Evolutionary conservation across 2,329 filamentous ascomycete species (phyloP).

Genomic region (Lachnellula subtilissima): DNA sequence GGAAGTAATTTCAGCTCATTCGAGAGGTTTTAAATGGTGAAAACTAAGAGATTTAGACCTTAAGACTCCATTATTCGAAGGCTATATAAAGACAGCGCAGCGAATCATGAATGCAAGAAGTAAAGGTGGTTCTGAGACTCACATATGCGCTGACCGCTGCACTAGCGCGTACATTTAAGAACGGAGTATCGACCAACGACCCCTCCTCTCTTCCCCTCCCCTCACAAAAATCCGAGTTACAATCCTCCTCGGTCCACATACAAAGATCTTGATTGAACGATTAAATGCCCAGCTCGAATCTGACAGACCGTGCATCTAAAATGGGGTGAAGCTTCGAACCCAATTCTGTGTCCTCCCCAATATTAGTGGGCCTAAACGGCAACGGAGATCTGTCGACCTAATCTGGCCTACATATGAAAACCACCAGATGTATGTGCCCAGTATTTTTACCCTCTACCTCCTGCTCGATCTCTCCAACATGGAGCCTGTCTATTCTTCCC

Average conservation of each 20-base stretch:
- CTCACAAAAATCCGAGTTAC: too few relatives aligned
- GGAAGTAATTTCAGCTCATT: background rate
- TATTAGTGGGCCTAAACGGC: background rate
- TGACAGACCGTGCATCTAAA: background rate
- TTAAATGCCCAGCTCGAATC: too few relatives aligned
- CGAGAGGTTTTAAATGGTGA: background rate
- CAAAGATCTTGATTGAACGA: too few relatives aligned
- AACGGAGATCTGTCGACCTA: conserved; percentile 9
- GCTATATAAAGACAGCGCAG: too few relatives aligned
- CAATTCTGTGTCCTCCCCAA: background rate
- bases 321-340: background rate
- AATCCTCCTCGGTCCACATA: too few relatives aligned
- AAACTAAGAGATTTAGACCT: background rate
- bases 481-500: conserved; percentile 17
- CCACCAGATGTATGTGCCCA: background rate
- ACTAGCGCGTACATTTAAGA: too few relatives aligned
- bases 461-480: background rate
- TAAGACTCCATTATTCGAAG: too few relatives aligned
- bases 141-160: too few relatives aligned
- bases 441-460: background rate
- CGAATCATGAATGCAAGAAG: too few relatives aligned
- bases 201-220: too few relatives aligned
- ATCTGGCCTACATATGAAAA: background rate
- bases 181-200: too few relatives aligned
- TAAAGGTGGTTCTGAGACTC: too few relatives aligned